These are phyloP conservation scores for Aquanectria penicillioides DNA, from an alignment of 2,329 filamentous ascomycete species.

Conservation along the genomic window DNA sequence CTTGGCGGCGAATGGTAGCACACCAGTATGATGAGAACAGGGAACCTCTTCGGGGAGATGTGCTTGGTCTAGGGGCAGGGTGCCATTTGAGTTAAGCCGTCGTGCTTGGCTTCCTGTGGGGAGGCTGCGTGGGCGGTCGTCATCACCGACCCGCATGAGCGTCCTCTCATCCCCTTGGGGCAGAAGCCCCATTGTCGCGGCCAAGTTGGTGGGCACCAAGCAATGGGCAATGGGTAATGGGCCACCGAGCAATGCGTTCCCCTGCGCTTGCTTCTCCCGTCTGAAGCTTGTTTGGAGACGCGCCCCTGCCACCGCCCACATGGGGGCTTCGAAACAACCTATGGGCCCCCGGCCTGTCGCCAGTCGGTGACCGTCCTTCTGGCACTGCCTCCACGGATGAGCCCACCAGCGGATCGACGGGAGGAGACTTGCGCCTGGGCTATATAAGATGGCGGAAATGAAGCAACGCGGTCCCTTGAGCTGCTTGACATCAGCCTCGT, in stretches of 20 bases:
- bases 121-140: slow-evolving; percentile 35
- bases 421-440: slow-evolving; percentile 30
- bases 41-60: slow-evolving; percentile 36
- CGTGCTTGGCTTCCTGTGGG: slow-evolving; percentile 42
- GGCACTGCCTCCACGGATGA: slow-evolving; percentile 44
- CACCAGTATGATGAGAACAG: slow-evolving; percentile 39
- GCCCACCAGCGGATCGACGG: slow-evolving; percentile 40
- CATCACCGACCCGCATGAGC: slow-evolving; percentile 41
- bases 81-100: slow-evolving; percentile 38
- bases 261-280: slow-evolving; percentile 39
- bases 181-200: neutral
- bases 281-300: slow-evolving; percentile 43
- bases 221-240: slow-evolving; percentile 1
- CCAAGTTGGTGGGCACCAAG: neutral
- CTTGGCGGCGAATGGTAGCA: slow-evolving; percentile 37
- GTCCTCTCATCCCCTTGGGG: slow-evolving; percentile 26
- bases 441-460: slow-evolving; percentile 33
- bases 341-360: slow-evolving; percentile 35
- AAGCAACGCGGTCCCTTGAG: slow-evolving; percentile 19
- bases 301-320: slow-evolving; percentile 35
- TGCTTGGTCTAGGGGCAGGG: slow-evolving; percentile 38
- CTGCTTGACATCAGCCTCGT: slow-evolving; percentile 26
- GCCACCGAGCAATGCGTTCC: slow-evolving; percentile 23
- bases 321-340: slow-evolving; percentile 34
- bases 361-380: slow-evolving; percentile 34